Evolutionary conservation across 805 yeast genomes (phyloP), one percentile per base, ranked within the genome.

Genomic region (Hanseniaspora lindneri): DNA sequence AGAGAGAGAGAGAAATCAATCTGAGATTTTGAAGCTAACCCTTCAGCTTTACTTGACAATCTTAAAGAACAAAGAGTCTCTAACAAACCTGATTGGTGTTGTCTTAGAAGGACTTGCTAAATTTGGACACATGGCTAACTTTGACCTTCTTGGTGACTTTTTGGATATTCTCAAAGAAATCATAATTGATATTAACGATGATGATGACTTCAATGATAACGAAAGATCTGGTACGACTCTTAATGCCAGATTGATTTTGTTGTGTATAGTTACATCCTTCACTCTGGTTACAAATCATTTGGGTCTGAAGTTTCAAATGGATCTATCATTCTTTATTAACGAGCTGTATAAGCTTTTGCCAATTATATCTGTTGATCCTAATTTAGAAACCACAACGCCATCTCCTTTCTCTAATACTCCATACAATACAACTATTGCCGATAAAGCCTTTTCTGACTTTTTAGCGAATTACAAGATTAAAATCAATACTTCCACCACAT

Each of bases 111-210:
- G 97, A 3, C 66, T 92, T 50, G 83, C 96, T 1, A 77, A 77
- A 59, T 87, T 80, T 60, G 95, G 97, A 2, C 92, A 82, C 58
- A 79, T 88, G 79, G 87, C 94, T 21, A 92, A 92, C 60, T 77
- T 89, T 50, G 97, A 92, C 55, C 69, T 92, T 39, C 73, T 92
- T 55, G 97, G 97, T 23, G 98, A 92, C 61, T 79, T 92, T 64
- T 69, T 92, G 44, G 94, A 82, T 60, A 95, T 88, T 7, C 71
- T 92, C 62, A 73, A 88, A 55, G 97, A 92, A 63, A 74, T 88
- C 21, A 76, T 86, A 61, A 57, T 58, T 11, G 83, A 74, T 49
- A 64, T 67, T 35, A 70, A 68, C 17, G 56, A 69, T n/a, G 67
- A 61, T 2, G 74, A 71, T 8, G 39, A 30, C 24, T 37, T 17